These are phyloP conservation scores for Thalassiosira livingstoniorum DNA, from an alignment of 352 stramenopile species.

Conservation along the genomic window DNA sequence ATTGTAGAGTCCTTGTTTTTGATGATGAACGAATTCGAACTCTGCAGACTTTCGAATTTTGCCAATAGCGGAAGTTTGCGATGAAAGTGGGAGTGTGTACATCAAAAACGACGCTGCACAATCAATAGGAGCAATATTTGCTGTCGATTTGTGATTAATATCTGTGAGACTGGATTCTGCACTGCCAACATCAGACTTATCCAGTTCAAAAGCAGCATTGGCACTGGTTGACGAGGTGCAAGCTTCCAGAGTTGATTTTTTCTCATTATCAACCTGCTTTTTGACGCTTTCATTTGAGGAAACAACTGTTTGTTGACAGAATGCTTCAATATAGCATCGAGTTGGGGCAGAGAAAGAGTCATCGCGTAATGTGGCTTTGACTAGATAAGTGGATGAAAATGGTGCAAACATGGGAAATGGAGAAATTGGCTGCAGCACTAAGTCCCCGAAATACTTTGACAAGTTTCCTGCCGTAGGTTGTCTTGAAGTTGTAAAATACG, in stretches of 20 bases:
- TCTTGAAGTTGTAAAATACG: not conserved
- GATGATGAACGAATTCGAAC: too few species aligned
- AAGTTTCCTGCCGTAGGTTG: not conserved
- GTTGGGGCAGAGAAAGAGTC: not conserved
- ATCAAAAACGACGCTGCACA: constrained; percentile 23
- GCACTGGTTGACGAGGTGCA: not conserved
- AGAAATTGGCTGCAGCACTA: too few species aligned
- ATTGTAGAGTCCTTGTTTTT: too few species aligned
- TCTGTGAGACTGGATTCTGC: constrained; percentile 4
- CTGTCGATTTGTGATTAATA: not conserved
- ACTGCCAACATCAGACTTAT: constrained; percentile 1
- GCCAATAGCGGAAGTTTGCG: too few species aligned
- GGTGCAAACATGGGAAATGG: too few species aligned
- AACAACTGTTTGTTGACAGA: constrained; percentile 9
- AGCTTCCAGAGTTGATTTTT: too few species aligned
- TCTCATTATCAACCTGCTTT: too few species aligned
- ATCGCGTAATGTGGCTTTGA: not conserved
- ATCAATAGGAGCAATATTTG: not conserved
- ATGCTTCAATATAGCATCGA: constrained; percentile 21
- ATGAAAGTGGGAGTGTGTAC: constrained; percentile 13
- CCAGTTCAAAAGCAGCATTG: not conserved
- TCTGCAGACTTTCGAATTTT: too few species aligned
- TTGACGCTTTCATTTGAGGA: constrained; percentile 27
- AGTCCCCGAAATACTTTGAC: too few species aligned
- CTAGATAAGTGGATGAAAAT: too few species aligned